Percentiles rank a stretch among this genome's conserved stretches.
Evolutionary conservation across 2,329 filamentous ascomycete species (phyloP).

Genomic region (Phaeosphaeriaceae sp.): DNA sequence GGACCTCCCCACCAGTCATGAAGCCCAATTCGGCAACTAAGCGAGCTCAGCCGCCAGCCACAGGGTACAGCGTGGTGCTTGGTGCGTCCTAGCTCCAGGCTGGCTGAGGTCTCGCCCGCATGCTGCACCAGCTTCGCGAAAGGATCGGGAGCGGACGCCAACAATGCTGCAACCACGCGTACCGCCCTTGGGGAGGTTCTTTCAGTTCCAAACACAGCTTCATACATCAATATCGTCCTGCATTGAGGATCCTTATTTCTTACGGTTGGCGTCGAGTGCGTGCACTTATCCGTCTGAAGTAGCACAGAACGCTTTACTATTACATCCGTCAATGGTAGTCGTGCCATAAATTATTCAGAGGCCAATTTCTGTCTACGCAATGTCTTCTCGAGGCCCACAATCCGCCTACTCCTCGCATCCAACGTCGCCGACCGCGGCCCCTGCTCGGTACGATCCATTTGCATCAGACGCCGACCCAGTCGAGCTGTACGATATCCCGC

Average conservation of each 20-base stretch:
- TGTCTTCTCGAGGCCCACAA: slow-evolving; percentile 29
- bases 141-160: background rate
- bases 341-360: background rate
- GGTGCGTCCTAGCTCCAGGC: slow-evolving; percentile 1
- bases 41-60: slow-evolving; percentile 5
- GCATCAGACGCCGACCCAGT: slow-evolving; percentile 34
- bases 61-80: background rate
- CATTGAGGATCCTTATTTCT: background rate
- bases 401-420: slow-evolving; percentile 31
- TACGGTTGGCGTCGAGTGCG: too few species aligned
- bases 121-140: background rate
- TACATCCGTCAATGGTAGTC: background rate
- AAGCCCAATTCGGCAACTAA: slow-evolving; percentile 1
- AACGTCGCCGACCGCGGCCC: slow-evolving; percentile 30
- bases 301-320: background rate
- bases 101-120: slow-evolving; percentile 9
- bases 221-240: background rate
- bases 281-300: too few species aligned
- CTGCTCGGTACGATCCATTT: slow-evolving; percentile 36
- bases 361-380: slow-evolving; percentile 11
- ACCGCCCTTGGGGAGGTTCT: background rate
- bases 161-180: background rate
- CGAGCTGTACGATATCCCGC: slow-evolving; percentile 32
- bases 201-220: background rate
- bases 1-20: background rate